Evolutionary conservation across 768 basidiomycete species (phyloP).

Genomic region (Lactarius vividus): DNA sequence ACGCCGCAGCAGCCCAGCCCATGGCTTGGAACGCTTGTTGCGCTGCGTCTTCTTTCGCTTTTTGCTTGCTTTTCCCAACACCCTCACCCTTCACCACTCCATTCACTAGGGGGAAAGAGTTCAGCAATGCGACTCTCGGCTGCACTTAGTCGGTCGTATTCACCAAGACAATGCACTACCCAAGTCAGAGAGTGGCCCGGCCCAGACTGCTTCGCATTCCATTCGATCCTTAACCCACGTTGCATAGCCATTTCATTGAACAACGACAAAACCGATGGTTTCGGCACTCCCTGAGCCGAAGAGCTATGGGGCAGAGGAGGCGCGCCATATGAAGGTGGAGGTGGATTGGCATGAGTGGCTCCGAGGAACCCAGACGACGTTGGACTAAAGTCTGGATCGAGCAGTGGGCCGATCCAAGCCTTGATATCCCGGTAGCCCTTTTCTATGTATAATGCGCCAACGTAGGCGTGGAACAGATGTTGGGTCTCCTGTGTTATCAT

Average conservation of each 20-base stretch:
- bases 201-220: slow-evolving; percentile 57
- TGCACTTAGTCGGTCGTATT: slow-evolving; percentile 31
- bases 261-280: slow-evolving; percentile 61
- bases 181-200: slow-evolving; percentile 68
- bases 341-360: slow-evolving; percentile 22
- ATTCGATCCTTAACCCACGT: slow-evolving; percentile 59
- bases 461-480: slow-evolving; percentile 23
- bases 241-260: slow-evolving; percentile 75
- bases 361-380: slow-evolving; percentile 17
- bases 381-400: slow-evolving; percentile 13
- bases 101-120: slow-evolving; percentile 47
- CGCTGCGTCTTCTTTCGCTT: slow-evolving; percentile 77
- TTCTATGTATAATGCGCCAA: slow-evolving; percentile 22
- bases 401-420: slow-evolving; percentile 20
- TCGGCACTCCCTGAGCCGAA: slow-evolving; percentile 60
- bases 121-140: not conserved
- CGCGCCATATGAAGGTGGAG: slow-evolving; percentile 38
- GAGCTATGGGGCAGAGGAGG: slow-evolving; percentile 49
- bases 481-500: slow-evolving; percentile 19
- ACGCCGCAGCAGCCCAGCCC: slow-evolving; percentile 57
- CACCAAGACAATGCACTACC: slow-evolving; percentile 67
- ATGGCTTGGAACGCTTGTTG: slow-evolving; percentile 66
- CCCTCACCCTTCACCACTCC: slow-evolving; percentile 67
- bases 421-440: slow-evolving; percentile 3
- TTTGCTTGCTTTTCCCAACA: slow-evolving; percentile 64